phyloP scores from a whole-genome alignment of 768 basidiomycete genomes.

The Amanita rubescens region DNA sequence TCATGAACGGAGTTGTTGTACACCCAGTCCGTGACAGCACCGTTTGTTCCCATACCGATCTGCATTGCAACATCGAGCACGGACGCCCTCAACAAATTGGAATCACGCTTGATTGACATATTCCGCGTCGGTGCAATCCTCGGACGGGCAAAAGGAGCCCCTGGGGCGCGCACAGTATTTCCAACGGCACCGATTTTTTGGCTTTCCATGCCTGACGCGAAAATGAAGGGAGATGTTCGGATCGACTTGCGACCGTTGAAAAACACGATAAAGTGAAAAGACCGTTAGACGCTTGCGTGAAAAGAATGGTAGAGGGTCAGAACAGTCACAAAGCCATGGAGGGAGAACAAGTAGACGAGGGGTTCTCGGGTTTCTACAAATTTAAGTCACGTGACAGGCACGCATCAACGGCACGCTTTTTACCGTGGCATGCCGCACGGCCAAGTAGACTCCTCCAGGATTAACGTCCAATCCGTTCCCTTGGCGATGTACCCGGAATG shows the following conservation, averaged over 20 bases:
- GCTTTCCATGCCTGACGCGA: not conserved
- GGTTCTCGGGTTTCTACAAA: not conserved
- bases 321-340: not conserved
- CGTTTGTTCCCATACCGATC: constrained; percentile 54
- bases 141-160: constrained; percentile 2
- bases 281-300: not conserved
- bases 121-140: not conserved
- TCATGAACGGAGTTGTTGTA: constrained; percentile 54
- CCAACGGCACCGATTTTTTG: not conserved
- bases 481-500: not conserved
- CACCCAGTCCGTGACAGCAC: constrained; percentile 63
- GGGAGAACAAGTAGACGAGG: not conserved
- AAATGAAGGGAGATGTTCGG: not conserved
- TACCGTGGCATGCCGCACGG: not conserved
- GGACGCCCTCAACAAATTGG: constrained; percentile 58
- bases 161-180: constrained; percentile 5
- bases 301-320: not conserved
- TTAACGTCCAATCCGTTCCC: not conserved
- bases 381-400: not conserved
- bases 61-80: constrained; percentile 68
- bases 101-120: constrained; percentile 32
- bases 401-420: not conserved
- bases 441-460: no score
- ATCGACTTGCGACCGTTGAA: constrained; percentile 2
- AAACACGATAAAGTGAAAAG: not conserved